Evolutionary conservation across 371 early-diverging fungal genomes (phyloP).

Genomic region (Mortierella sp.): DNA sequence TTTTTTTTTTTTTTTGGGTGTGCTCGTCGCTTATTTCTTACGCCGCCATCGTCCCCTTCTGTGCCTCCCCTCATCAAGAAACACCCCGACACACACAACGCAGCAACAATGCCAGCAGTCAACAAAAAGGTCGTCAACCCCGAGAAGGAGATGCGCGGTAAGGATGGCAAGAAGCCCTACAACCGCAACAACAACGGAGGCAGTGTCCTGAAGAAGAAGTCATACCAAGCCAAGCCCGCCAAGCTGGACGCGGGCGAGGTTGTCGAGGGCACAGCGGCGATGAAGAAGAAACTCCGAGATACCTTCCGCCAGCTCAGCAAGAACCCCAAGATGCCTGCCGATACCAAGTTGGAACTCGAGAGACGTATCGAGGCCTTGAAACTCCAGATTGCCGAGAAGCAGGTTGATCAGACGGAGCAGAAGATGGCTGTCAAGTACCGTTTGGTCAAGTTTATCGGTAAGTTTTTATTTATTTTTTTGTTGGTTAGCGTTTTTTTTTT

Average conservation of each 20-base stretch:
- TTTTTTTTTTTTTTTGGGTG: background rate
- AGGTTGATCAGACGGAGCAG: constrained; percentile 52
- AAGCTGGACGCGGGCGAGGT: constrained; percentile 43
- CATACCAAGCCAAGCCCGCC: constrained; percentile 46
- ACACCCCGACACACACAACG: background rate
- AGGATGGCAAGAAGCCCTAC: constrained; percentile 44
- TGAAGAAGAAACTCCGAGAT: constrained; percentile 57
- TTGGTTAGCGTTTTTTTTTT: background rate
- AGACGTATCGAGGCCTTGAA: constrained; percentile 52
- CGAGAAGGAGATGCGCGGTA: constrained; percentile 48
- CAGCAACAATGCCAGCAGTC: constrained; percentile 37
- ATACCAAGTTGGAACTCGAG: constrained; percentile 44
- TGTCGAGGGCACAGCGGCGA: constrained; percentile 37
- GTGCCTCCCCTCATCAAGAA: background rate
- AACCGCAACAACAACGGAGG: constrained; percentile 26
- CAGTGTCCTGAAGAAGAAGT: constrained; percentile 32
- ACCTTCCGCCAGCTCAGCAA: constrained; percentile 45
- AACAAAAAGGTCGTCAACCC: constrained; percentile 50
- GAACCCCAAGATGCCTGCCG: constrained; percentile 53
- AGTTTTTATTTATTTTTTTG: constrained; percentile 6
- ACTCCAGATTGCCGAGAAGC: constrained; percentile 53
- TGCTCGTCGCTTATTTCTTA: background rate
- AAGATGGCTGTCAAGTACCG: constrained; percentile 56
- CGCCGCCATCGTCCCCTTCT: background rate
- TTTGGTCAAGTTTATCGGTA: constrained; percentile 58